Conservation (phyloP, 2,329 filamentous ascomycete genomes). For the Hymenoscyphus scutula region DNA sequence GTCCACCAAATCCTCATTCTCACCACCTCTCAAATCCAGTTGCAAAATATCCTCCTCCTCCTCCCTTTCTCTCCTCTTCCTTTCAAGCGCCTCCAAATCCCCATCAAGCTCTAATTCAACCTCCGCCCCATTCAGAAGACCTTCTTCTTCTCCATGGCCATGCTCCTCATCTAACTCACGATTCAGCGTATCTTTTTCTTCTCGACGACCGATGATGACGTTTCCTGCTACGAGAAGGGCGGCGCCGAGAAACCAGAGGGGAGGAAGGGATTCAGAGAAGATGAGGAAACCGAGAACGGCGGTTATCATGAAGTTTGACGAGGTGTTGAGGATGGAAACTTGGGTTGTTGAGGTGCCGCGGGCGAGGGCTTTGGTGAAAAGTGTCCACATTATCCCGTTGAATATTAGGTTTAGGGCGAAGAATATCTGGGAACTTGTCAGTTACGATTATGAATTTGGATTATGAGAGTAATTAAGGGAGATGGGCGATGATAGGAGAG, state of each 20-base stretch:
- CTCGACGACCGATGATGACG: conserved; percentile 70
- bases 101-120: conserved; percentile 18
- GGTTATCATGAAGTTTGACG: conserved; percentile 76
- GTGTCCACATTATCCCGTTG: conserved; percentile 66
- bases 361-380: conserved; percentile 77
- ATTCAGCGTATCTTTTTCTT: conserved; percentile 25
- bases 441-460: not conserved
- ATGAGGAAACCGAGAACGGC: conserved; percentile 68
- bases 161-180: conserved; percentile 17
- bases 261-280: conserved; percentile 69
- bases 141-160: conserved; percentile 19
- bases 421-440: conserved; percentile 47
- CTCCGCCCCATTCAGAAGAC: conserved; percentile 11
- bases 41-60: conserved; percentile 31
- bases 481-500: not conserved
- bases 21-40: conserved; percentile 23
- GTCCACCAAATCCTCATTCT: conserved; percentile 12
- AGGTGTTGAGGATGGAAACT: conserved; percentile 79
- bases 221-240: conserved; percentile 71
- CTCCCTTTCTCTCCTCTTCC: conserved; percentile 12
- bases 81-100: conserved; percentile 18
- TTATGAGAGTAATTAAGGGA: not conserved
- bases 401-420: conserved; percentile 58
- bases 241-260: conserved; percentile 75
- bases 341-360: conserved; percentile 73